Evolutionary conservation across 2,329 filamentous ascomycete genomes (phyloP), one percentile per base, ranked within the genome.

Genomic region (Phialophora tarda): DNA sequence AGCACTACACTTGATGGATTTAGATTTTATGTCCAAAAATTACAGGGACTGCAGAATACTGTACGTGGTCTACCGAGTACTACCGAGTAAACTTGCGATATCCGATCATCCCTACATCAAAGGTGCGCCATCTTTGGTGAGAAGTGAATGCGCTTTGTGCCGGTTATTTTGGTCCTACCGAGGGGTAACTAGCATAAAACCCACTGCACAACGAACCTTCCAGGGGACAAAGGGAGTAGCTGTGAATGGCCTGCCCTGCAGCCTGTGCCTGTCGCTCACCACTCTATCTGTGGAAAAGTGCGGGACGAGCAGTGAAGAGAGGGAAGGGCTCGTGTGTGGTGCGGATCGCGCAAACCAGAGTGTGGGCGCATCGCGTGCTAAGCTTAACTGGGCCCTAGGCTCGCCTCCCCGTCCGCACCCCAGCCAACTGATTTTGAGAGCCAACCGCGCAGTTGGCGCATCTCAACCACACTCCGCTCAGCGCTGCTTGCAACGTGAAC

Each of bases 341-440:
- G 1, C 30, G 30, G 10, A 12, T 12, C 32, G 32, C 7, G 57
- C 38, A 12, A 17, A 5, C 3, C 11, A 47, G 47, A 30, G 57
- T 30, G 34, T 17, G 26, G 41, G 26, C 41, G n/a, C 7, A 23
- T 4, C 12, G 12, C 23, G 8, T 7, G 41, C 57, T 59, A 59
- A 41, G 14, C 57, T 59, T n/a, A 50, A 47, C 30, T 50, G 41
- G 41, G 26, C 17, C 28, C 28, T 50, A 59, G 57, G 30, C 17
- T 30, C 5, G 7, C 28, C 41, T 48, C 47, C 57, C 38, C 30
- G 38, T 8, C 41, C 41, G 23, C 48, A 51, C 57, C 57, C 57
- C 59, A 61, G 59, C 59, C 59, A 61, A 61, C 59, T 30, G 28
- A 61, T 53, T 61, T 44, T 17, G 38, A 44, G 38, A 44, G 12